Percentiles rank a stretch among this genome's conserved stretches.
phyloP scores from a whole-genome alignment of 257 asterid genomes.

The Anisodus acutangulus region DNA sequence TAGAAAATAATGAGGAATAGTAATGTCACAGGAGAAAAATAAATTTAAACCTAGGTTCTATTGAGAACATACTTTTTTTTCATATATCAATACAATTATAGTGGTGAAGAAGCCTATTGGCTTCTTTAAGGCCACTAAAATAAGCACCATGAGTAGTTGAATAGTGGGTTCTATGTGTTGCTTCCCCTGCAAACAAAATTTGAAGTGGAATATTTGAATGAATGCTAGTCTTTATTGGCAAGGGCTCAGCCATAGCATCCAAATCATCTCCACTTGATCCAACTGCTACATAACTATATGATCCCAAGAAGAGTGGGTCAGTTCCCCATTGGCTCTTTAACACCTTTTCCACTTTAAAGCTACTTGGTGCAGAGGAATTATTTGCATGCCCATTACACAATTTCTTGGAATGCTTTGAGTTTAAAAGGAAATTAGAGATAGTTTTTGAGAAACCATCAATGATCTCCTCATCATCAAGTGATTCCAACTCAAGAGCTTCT shows the following conservation, averaged over 20 bases:
- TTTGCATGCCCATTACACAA: constrained; percentile 25
- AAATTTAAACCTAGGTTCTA: not conserved
- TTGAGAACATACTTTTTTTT: constrained; percentile 19
- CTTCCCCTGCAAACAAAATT: constrained; percentile 86
- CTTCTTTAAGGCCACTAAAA: constrained; percentile 89
- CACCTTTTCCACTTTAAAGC: constrained; percentile 46
- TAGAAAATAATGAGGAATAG: too few species aligned
- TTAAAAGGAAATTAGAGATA: constrained; percentile 53
- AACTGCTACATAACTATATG: constrained; percentile 78
- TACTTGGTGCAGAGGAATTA: not conserved
- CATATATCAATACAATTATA: constrained; percentile 51
- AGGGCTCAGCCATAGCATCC: constrained; percentile 79
- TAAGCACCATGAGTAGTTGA: constrained; percentile 95
- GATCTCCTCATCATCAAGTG: constrained; percentile 62
- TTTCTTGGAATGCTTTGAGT: not conserved
- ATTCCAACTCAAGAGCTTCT: constrained; percentile 74
- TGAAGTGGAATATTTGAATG: constrained; percentile 50
- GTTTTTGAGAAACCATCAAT: constrained; percentile 62
- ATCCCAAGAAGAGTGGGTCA: constrained; percentile 82
- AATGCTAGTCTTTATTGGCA: constrained; percentile 46
- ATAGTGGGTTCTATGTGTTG: constrained; percentile 85
- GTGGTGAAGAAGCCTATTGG: constrained; percentile 81
- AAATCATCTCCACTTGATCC: constrained; percentile 86
- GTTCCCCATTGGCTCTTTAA: constrained; percentile 82
- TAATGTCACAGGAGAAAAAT: too few species aligned